phyloP scores from a whole-genome alignment of 164 flowering plant genomes.

The Vitis vinifera region DNA sequence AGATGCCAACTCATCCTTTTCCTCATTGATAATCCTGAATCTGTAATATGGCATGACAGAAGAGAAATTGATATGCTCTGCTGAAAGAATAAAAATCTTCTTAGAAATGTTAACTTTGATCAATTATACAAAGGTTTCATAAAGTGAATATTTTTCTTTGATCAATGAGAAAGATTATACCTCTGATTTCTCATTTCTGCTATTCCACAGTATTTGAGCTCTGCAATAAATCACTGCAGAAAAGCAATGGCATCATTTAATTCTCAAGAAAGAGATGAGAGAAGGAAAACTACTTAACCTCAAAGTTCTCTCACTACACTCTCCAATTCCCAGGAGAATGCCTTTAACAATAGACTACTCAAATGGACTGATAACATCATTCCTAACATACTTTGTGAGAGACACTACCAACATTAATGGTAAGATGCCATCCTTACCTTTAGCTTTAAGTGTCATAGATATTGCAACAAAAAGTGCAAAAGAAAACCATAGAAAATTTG shows the following conservation, averaged over 20 bases:
- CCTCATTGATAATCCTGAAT: conserved; percentile 14
- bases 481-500: too few species aligned
- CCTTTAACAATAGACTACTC: too few species aligned
- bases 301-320: background rate
- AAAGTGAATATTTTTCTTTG: background rate
- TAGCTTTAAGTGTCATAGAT: too few species aligned
- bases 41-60: background rate
- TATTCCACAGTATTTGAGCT: conserved; percentile 16
- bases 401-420: too few species aligned
- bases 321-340: too few species aligned
- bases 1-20: conserved; percentile 23
- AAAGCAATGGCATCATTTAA: conserved; percentile 6
- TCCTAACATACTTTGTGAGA: too few species aligned
- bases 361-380: too few species aligned
- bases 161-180: conserved; percentile 11
- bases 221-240: background rate
- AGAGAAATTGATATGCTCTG: background rate
- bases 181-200: conserved; percentile 20
- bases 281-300: background rate
- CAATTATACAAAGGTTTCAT: background rate
- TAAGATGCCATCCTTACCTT: too few species aligned
- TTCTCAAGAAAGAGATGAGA: background rate
- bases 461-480: too few species aligned
- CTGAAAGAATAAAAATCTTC: too few species aligned
- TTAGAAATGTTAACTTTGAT: background rate